Conservation (phyloP, 176 grass and related monocot species). For the Secale cereale region DNA sequence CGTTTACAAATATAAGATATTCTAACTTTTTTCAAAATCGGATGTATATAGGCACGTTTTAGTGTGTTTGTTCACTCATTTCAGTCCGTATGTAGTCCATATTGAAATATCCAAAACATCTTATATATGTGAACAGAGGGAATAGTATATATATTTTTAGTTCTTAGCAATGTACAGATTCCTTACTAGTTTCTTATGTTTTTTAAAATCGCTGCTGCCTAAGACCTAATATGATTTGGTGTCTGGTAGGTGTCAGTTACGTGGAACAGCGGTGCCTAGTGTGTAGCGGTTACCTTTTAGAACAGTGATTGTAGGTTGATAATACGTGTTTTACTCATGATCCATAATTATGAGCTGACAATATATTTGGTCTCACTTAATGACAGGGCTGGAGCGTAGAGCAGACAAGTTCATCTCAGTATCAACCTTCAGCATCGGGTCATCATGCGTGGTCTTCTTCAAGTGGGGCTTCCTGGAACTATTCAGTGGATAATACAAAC, state of each 20-base stretch:
- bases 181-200: neutral
- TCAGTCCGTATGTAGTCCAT: too few relatives aligned
- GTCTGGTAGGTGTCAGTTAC: neutral
- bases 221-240: neutral
- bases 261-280: neutral
- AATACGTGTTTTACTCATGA: conserved; percentile 7
- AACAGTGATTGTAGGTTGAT: neutral
- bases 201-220: neutral
- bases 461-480: conserved; percentile 49
- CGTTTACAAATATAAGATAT: too few relatives aligned
- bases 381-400: conserved; percentile 39
- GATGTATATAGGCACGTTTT: too few relatives aligned
- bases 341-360: conserved; percentile 9
- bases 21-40: too few relatives aligned
- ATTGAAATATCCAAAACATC: too few relatives aligned
- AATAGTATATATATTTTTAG: neutral
- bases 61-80: too few relatives aligned
- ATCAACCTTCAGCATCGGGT: conserved; percentile 41
- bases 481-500: conserved; percentile 31
- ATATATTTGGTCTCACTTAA: conserved; percentile 7
- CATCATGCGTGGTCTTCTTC: conserved; percentile 44
- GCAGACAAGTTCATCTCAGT: conserved; percentile 42
- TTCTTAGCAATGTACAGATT: neutral
- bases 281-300: neutral
- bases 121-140: too few relatives aligned